phyloP scores from a whole-genome alignment of 2,329 filamentous ascomycete genomes.

The Triangularia verruculosa region DNA sequence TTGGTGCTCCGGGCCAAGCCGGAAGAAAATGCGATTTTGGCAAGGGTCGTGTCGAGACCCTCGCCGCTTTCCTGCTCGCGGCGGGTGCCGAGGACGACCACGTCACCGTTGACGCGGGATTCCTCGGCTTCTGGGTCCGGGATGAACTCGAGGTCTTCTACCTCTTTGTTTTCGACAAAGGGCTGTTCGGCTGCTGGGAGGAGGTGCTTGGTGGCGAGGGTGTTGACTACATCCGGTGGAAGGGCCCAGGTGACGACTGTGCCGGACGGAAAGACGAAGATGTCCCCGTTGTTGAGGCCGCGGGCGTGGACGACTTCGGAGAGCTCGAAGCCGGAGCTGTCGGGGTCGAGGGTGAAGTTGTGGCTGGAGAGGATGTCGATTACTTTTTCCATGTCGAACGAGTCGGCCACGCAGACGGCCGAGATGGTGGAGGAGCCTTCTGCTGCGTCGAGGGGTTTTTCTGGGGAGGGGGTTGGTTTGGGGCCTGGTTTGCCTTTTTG shows the following conservation, averaged over 20 bases:
- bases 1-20: constrained; percentile 91
- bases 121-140: constrained; percentile 70
- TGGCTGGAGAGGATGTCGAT: constrained; percentile 55
- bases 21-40: constrained; percentile 95
- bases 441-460: constrained; percentile 24
- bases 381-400: constrained; percentile 62
- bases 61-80: constrained; percentile 45
- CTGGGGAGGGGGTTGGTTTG: constrained; percentile 27
- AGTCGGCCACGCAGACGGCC: constrained; percentile 61
- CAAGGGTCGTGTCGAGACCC: constrained; percentile 63
- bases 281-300: constrained; percentile 68
- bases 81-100: constrained; percentile 83
- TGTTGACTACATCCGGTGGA: constrained; percentile 68
- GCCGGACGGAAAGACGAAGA: constrained; percentile 94
- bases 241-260: constrained; percentile 92
- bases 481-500: constrained; percentile 55
- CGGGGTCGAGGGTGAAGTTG: constrained; percentile 61
- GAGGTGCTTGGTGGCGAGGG: constrained; percentile 68
- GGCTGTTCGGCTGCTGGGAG: constrained; percentile 72
- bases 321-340: constrained; percentile 58
- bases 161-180: constrained; percentile 69
- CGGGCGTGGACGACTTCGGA: constrained; percentile 63
- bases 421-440: constrained; percentile 48
- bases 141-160: constrained; percentile 85
- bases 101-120: constrained; percentile 79